Conservation (phyloP, 768 basidiomycete genomes). For the Auricularia sp. region DNA sequence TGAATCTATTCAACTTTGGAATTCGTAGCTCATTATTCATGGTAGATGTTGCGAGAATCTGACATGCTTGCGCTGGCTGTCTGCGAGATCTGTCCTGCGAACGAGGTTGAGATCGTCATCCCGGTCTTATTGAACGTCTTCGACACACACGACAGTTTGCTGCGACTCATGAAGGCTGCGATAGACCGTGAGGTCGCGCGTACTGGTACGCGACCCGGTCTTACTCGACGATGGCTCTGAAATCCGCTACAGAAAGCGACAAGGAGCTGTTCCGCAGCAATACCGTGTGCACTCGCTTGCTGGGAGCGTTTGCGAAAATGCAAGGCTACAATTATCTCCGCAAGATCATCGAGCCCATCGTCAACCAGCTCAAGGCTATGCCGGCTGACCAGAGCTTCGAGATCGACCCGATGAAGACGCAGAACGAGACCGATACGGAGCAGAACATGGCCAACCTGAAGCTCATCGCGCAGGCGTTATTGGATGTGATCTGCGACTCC, state of each 20-base stretch:
- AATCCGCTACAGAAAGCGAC: slow-evolving; percentile 50
- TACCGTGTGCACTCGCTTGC: slow-evolving; percentile 74
- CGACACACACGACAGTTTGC: slow-evolving; percentile 61
- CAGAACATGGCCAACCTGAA: slow-evolving; percentile 65
- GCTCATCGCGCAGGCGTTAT: slow-evolving; percentile 61
- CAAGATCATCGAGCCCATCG: slow-evolving; percentile 61
- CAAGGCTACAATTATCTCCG: slow-evolving; percentile 91
- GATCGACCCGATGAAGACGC: slow-evolving; percentile 47
- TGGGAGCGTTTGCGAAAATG: slow-evolving; percentile 78
- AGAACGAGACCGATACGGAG: slow-evolving; percentile 42
- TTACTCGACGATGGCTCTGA: background rate
- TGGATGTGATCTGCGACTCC: slow-evolving; percentile 65
- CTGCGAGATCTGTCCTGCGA: slow-evolving; percentile 72
- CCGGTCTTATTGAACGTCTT: slow-evolving; percentile 79
- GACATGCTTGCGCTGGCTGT: slow-evolving; percentile 66
- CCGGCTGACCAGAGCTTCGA: slow-evolving; percentile 69
- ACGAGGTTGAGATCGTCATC: slow-evolving; percentile 71
- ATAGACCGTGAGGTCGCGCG: slow-evolving; percentile 75
- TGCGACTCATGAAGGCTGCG: slow-evolving; percentile 69
- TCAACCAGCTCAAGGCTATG: slow-evolving; percentile 62
- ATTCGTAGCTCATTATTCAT: background rate
- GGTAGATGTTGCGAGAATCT: slow-evolving; percentile 31
- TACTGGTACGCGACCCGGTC: slow-evolving; percentile 41
- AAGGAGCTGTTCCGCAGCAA: slow-evolving; percentile 80
- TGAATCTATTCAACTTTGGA: slow-evolving; percentile 8